Evolutionary conservation across 176 grass and related monocot genomes (phyloP).

Genomic region (Canna indica): DNA sequence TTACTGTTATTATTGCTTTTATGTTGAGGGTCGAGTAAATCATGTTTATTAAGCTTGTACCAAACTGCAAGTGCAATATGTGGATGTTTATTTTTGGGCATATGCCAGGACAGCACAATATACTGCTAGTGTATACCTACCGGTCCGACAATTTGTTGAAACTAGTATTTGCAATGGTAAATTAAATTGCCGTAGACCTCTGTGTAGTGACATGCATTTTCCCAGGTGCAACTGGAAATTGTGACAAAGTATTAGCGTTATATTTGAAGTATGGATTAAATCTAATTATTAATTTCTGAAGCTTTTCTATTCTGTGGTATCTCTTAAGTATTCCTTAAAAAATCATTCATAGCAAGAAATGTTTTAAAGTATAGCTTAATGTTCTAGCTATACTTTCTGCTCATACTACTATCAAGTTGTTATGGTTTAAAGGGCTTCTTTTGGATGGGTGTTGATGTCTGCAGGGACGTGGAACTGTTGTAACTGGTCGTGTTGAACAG

Average conservation of each 20-base stretch:
- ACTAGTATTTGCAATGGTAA: too few relatives aligned
- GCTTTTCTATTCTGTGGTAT: neutral
- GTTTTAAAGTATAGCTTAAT: neutral
- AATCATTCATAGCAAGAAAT: neutral
- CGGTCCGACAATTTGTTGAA: too few relatives aligned
- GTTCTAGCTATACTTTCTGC: neutral
- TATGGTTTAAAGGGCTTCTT: neutral
- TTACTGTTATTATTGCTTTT: neutral
- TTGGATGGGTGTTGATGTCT: neutral
- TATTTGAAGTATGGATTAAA: neutral
- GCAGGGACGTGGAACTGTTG: conserved; percentile 95
- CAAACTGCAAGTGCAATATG: too few relatives aligned
- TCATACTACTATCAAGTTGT: neutral
- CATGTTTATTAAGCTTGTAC: too few relatives aligned
- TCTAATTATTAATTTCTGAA: neutral
- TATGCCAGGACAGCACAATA: too few relatives aligned
- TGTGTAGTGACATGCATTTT: neutral
- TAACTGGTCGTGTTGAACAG: conserved; percentile 87
- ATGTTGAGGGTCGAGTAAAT: neutral
- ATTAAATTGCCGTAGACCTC: too few relatives aligned
- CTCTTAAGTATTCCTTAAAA: neutral
- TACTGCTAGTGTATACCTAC: too few relatives aligned
- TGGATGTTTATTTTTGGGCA: too few relatives aligned
- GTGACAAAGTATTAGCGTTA: neutral
- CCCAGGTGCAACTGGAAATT: neutral